Conservation (phyloP, 306 rosid species). For the Cucumis sativus region Cucumber_9930_V3 NC_026660.2:11114501-11115000, state of each 20-base stretch:
- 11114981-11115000: neutral
- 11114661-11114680: neutral
- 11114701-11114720: neutral
- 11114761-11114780: neutral
- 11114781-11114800: neutral
- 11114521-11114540: neutral
- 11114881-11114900: neutral
- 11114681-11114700: neutral
- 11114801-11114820: neutral
- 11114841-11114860: neutral
- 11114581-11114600: neutral
- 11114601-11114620: neutral
- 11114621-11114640: neutral
- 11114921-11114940: neutral
- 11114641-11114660: neutral
- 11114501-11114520: neutral
- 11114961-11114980: neutral
- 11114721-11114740: neutral
- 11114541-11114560: neutral
- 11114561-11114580: neutral
- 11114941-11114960: neutral
- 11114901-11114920: neutral
- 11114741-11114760: neutral
- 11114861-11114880: neutral
- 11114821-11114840: neutral